phyloP scores from a whole-genome alignment of 2,329 filamentous ascomycete species.

The Lecanicillium sp. region DNA sequence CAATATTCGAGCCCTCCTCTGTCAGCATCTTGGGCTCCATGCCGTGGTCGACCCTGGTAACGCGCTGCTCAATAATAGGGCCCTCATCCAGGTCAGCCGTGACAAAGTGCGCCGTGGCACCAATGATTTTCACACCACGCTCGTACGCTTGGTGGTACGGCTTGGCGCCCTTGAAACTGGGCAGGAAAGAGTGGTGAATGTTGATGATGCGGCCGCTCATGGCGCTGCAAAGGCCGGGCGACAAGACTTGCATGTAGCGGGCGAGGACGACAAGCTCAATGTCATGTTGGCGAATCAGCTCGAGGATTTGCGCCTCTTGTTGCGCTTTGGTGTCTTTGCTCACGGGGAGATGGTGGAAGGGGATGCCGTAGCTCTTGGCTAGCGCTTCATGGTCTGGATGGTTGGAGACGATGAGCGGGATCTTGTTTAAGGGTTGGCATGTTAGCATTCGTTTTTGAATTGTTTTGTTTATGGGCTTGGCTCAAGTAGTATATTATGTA shows the following conservation, averaged over 20 bases:
- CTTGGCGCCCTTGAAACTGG: slow-evolving; percentile 80
- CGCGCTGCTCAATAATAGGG: slow-evolving; percentile 80
- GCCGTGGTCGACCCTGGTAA: slow-evolving; percentile 67
- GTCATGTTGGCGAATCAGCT: slow-evolving; percentile 57
- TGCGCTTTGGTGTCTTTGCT: slow-evolving; percentile 67
- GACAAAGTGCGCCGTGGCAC: slow-evolving; percentile 78
- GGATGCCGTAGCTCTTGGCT: slow-evolving; percentile 64
- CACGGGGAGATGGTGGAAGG: slow-evolving; percentile 74
- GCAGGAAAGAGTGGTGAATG: slow-evolving; percentile 83
- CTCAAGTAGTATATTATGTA: neutral
- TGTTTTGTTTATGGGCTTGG: too few relatives aligned
- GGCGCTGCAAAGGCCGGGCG: slow-evolving; percentile 61
- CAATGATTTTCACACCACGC: slow-evolving; percentile 80
- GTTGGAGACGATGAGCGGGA: slow-evolving; percentile 75
- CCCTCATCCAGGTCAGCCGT: slow-evolving; percentile 80
- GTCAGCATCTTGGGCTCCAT: slow-evolving; percentile 70
- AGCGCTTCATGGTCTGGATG: slow-evolving; percentile 65
- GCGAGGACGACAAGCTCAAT: slow-evolving; percentile 76
- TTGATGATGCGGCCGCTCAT: slow-evolving; percentile 89
- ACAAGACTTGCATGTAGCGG: slow-evolving; percentile 82
- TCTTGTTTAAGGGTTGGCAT: slow-evolving; percentile 14
- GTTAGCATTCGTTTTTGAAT: neutral
- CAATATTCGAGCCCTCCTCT: slow-evolving; percentile 73
- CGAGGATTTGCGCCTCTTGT: slow-evolving; percentile 65
- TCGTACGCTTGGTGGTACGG: slow-evolving; percentile 86